Percentiles rank a stretch among this genome's conserved stretches.
Conservation (phyloP, 2,329 filamentous ascomycete species). For the Calonectria pauciramosa region DNA sequence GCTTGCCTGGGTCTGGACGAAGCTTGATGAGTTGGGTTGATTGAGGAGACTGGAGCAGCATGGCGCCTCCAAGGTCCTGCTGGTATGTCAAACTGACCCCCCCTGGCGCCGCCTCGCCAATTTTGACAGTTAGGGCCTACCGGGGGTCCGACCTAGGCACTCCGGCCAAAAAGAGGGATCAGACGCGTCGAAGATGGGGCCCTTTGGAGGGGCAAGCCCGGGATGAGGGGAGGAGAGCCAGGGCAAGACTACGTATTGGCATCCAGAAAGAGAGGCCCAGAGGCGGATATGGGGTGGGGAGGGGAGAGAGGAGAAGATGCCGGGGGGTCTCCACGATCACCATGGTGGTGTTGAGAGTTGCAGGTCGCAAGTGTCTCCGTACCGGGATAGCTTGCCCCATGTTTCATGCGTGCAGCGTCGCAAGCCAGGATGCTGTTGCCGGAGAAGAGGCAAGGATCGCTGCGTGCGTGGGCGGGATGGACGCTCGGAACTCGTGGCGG, state of each 20-base stretch:
- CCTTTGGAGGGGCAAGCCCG: not conserved
- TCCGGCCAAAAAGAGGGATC: constrained; percentile 6
- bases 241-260: constrained; percentile 2
- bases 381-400: constrained; percentile 40
- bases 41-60: not conserved
- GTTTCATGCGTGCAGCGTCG: constrained; percentile 38
- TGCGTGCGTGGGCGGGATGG: constrained; percentile 9
- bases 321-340: constrained; percentile 32
- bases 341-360: constrained; percentile 34
- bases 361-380: constrained; percentile 41
- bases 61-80: constrained; percentile 14
- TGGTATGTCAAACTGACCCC: constrained; percentile 14
- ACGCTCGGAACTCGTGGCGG: constrained; percentile 19
- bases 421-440: constrained; percentile 32
- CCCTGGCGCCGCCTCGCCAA: constrained; percentile 18
- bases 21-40: constrained; percentile 21
- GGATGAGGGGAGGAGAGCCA: not conserved
- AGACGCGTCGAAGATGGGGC: constrained; percentile 18
- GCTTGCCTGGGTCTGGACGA: constrained; percentile 22
- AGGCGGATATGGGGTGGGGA: constrained; percentile 8
- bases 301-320: constrained; percentile 26
- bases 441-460: constrained; percentile 23
- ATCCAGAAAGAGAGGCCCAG: constrained; percentile 7
- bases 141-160: constrained; percentile 15
- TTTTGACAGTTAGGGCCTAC: constrained; percentile 23